A percentile compares a stretch with the other conserved stretches of the same genome.
Evolutionary conservation across 73 alveolate genomes (phyloP).

Genomic region (Paraurostyla sp.): DNA sequence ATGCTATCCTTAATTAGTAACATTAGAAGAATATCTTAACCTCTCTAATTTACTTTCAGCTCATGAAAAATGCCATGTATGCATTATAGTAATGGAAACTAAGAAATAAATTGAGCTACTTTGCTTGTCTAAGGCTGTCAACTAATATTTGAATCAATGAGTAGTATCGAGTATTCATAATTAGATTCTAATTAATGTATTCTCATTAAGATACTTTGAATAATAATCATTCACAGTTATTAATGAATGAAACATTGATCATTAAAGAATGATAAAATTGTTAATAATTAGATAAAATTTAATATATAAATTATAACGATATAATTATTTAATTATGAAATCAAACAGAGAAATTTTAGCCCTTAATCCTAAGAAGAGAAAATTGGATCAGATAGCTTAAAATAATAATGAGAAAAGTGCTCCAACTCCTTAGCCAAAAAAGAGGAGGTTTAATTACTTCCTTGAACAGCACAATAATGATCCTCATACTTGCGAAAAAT

Average conservation of each 20-base stretch:
- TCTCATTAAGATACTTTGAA: not conserved
- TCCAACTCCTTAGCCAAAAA: not conserved
- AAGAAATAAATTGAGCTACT: conserved; percentile 57
- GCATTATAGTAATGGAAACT: conserved; percentile 62
- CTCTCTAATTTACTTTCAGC: conserved; percentile 35
- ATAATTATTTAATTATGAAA: not conserved
- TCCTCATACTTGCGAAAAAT: conserved; percentile 1
- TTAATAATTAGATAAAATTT: not conserved
- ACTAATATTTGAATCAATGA: conserved; percentile 21
- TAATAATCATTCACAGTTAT: not conserved
- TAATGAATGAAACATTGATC: not conserved
- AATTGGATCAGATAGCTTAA: not conserved
- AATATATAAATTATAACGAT: not conserved
- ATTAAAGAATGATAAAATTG: no score
- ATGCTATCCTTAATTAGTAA: conserved; percentile 33
- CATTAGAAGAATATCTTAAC: conserved; percentile 12
- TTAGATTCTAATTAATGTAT: not conserved
- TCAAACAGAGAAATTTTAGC: not conserved
- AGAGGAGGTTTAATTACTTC: not conserved
- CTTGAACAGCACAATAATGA: not conserved
- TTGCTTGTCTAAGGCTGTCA: conserved; percentile 52
- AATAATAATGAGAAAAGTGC: not conserved
- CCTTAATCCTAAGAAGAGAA: not conserved
- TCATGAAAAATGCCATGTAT: conserved; percentile 64
- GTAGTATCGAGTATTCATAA: no score